These are phyloP conservation scores for Ziziphus jujuba DNA, from an alignment of 306 rosid genomes.

Conservation along the genomic window DNA sequence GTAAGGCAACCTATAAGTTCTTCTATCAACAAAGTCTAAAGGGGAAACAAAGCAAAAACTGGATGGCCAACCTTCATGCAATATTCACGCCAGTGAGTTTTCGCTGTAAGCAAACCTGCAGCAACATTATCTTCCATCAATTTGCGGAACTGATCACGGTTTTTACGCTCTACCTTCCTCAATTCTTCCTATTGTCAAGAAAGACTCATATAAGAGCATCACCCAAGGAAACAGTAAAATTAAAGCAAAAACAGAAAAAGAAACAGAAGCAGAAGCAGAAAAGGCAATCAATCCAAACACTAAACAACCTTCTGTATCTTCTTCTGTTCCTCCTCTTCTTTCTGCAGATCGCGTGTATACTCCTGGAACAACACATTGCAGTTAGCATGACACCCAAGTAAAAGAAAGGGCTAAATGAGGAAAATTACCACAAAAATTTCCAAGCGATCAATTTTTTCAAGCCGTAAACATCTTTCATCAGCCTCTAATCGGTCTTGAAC, in stretches of 20 bases:
- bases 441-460: slow-evolving; percentile 82
- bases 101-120: slow-evolving; percentile 69
- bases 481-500: slow-evolving; percentile 92
- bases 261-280: slow-evolving; percentile 24
- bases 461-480: slow-evolving; percentile 86
- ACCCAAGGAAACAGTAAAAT: neutral
- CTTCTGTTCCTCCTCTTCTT: slow-evolving; percentile 92
- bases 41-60: neutral
- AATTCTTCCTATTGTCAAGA: slow-evolving; percentile 70
- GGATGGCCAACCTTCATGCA: slow-evolving; percentile 46
- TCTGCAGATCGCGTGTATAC: slow-evolving; percentile 72
- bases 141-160: slow-evolving; percentile 88
- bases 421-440: slow-evolving; percentile 70
- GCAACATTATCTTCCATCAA: slow-evolving; percentile 83
- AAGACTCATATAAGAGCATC: slow-evolving; percentile 30
- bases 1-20: neutral
- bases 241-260: neutral
- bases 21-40: slow-evolving; percentile 1
- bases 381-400: slow-evolving; percentile 27
- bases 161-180: slow-evolving; percentile 86
- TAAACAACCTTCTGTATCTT: slow-evolving; percentile 76
- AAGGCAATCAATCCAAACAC: too few relatives aligned
- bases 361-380: slow-evolving; percentile 49
- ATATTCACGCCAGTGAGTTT: slow-evolving; percentile 94
- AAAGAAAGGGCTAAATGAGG: slow-evolving; percentile 10